These are phyloP conservation scores for Fusarium xyrophilum DNA, from an alignment of 2,329 filamentous ascomycete species.

Conservation along the genomic window DNA sequence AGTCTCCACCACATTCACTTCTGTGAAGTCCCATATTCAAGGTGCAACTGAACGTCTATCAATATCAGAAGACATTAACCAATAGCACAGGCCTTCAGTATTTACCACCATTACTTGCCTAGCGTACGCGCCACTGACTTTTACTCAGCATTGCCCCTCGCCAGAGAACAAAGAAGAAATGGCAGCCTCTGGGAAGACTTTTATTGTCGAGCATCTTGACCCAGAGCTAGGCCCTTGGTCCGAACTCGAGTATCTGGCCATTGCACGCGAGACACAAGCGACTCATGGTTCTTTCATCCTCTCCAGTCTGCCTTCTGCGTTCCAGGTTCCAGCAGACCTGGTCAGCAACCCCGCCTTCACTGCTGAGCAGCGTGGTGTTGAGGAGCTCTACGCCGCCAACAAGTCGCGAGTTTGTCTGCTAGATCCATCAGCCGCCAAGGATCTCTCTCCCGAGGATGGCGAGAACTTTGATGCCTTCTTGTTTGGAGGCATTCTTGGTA, in stretches of 20 bases:
- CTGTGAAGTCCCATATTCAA: constrained; percentile 5
- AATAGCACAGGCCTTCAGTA: neutral
- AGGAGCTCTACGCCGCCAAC: constrained; percentile 76
- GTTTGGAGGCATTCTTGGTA: constrained; percentile 95
- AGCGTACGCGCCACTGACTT: constrained; percentile 9
- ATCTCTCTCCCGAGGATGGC: constrained; percentile 83
- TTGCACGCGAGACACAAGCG: constrained; percentile 79
- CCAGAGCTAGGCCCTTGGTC: constrained; percentile 95
- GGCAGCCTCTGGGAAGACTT: constrained; percentile 66
- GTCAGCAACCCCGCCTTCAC: constrained; percentile 67
- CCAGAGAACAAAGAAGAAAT: constrained; percentile 43
- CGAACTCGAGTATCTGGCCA: constrained; percentile 86
- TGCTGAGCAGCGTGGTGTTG: constrained; percentile 79
- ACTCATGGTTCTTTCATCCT: constrained; percentile 76
- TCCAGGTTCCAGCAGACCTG: constrained; percentile 69
- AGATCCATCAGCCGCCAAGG: constrained; percentile 82
- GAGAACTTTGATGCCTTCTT: constrained; percentile 87
- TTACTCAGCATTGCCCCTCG: constrained; percentile 10
- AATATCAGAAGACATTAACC: neutral
- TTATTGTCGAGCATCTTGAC: constrained; percentile 96
- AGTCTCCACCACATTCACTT: constrained; percentile 18
- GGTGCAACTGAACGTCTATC: neutral
- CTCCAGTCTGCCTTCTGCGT: constrained; percentile 75
- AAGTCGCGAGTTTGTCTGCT: constrained; percentile 85
- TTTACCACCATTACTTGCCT: constrained; percentile 12